A percentile compares a stretch with the other conserved stretches of the same genome.
Evolutionary conservation across 306 rosid genomes (phyloP).

Genomic region (Quercus rubra): DNA sequence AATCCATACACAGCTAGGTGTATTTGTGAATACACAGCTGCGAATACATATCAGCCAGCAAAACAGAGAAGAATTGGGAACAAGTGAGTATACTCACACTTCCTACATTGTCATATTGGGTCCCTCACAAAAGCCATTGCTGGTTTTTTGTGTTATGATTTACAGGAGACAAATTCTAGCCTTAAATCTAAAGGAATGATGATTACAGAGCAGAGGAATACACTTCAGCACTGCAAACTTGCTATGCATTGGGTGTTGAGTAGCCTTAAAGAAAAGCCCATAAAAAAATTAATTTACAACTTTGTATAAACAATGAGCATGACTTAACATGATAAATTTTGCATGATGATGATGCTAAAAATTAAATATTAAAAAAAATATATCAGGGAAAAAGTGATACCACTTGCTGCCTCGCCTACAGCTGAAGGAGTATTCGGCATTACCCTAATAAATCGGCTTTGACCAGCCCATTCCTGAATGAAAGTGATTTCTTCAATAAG

Average conservation of each 20-base stretch:
- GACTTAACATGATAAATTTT: background rate
- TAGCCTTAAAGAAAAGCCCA: background rate
- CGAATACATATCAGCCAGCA: too few species aligned
- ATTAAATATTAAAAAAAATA: background rate
- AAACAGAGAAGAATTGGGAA: too few species aligned
- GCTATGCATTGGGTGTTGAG: background rate
- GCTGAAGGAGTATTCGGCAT: slow-evolving; percentile 81
- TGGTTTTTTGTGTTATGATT: background rate
- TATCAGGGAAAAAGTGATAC: slow-evolving; percentile 33
- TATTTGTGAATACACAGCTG: too few species aligned
- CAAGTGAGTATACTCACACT: background rate
- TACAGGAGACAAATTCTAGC: background rate
- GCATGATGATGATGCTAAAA: background rate
- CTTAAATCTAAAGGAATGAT: background rate
- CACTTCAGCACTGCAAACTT: background rate
- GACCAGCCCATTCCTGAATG: slow-evolving; percentile 80
- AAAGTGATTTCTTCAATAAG: background rate
- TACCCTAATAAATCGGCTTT: slow-evolving; percentile 65
- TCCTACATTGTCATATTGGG: background rate
- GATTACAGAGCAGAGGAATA: background rate
- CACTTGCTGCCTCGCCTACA: slow-evolving; percentile 78
- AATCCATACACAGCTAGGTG: background rate
- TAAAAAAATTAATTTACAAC: background rate
- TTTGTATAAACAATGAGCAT: background rate
- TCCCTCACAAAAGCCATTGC: background rate